These are phyloP conservation scores for Clausena lansium DNA, from an alignment of 345 rosid species.

Conservation along the genomic window DNA sequence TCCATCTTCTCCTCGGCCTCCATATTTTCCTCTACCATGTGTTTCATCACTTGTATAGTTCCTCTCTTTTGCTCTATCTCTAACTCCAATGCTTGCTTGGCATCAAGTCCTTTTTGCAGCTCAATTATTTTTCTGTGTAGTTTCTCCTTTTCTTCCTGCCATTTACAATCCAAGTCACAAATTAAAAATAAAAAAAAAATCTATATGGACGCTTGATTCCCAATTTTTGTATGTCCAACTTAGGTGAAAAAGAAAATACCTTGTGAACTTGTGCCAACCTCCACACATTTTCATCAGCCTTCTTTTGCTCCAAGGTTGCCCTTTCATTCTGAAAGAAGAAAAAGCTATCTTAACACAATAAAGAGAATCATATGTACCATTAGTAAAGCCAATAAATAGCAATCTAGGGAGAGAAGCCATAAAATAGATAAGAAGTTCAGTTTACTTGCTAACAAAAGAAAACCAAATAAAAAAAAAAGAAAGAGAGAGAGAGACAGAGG, in stretches of 20 bases:
- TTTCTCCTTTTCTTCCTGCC: constrained; percentile 63
- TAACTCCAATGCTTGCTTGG: constrained; percentile 67
- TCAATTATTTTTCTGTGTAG: constrained; percentile 47
- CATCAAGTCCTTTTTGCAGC: constrained; percentile 52
- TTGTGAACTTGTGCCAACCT: constrained; percentile 66
- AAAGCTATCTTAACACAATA: background rate
- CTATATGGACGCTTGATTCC: constrained; percentile 1
- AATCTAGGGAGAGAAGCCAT: background rate
- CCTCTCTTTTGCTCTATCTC: constrained; percentile 77
- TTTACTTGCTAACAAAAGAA: background rate
- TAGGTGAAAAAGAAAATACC: constrained; percentile 29
- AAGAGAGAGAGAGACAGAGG: background rate
- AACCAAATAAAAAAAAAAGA: too few relatives aligned
- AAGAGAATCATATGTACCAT: background rate
- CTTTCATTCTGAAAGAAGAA: constrained; percentile 48
- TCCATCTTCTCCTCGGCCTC: constrained; percentile 41
- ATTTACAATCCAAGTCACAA: constrained; percentile 11
- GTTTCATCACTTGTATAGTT: constrained; percentile 53
- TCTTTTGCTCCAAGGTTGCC: constrained; percentile 73
- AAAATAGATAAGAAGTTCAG: background rate
- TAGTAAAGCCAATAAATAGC: background rate
- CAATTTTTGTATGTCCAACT: background rate
- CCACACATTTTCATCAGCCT: constrained; percentile 51
- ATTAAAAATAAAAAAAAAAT: background rate
- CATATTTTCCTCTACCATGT: constrained; percentile 53